Percentiles rank a stretch among this genome's conserved stretches.
Conservation (phyloP, 2,329 filamentous ascomycete genomes). For the Ceratocystis ficicola region DNA sequence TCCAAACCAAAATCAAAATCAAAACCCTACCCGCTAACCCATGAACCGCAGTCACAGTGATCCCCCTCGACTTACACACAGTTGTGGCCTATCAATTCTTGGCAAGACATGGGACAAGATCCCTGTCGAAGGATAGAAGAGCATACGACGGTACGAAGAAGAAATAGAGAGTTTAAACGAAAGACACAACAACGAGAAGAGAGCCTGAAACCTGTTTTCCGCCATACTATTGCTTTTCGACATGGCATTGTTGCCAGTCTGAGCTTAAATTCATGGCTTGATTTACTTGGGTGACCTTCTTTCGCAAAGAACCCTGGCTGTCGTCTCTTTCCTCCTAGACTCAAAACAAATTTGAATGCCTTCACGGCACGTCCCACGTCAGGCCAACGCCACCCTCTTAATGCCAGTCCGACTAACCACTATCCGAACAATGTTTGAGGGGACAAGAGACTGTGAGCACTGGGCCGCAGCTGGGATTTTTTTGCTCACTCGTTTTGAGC, state of each 20-base stretch:
- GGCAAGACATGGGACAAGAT: not conserved
- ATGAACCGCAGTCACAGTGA: too few relatives aligned
- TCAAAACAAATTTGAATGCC: not conserved
- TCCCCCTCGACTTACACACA: not conserved
- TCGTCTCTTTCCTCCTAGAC: not conserved
- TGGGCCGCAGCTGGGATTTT: not conserved
- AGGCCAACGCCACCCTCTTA: not conserved
- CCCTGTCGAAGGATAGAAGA: not conserved
- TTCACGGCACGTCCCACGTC: not conserved
- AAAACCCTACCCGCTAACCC: too few relatives aligned
- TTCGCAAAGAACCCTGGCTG: not conserved
- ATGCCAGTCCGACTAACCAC: not conserved
- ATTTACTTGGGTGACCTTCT: too few relatives aligned
- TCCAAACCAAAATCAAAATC: not conserved
- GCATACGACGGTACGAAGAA: not conserved
- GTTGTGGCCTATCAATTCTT: not conserved
- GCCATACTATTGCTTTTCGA: not conserved
- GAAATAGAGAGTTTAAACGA: not conserved
- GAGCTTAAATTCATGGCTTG: not conserved
- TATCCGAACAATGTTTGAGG: not conserved
- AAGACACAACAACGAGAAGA: too few relatives aligned
- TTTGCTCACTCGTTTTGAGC: not conserved
- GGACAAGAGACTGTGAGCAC: not conserved
- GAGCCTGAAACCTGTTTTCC: not conserved
- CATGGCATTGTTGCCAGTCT: not conserved